Evolutionary conservation across 306 rosid genomes (phyloP).

Genomic region (Vigna angularis): DNA sequence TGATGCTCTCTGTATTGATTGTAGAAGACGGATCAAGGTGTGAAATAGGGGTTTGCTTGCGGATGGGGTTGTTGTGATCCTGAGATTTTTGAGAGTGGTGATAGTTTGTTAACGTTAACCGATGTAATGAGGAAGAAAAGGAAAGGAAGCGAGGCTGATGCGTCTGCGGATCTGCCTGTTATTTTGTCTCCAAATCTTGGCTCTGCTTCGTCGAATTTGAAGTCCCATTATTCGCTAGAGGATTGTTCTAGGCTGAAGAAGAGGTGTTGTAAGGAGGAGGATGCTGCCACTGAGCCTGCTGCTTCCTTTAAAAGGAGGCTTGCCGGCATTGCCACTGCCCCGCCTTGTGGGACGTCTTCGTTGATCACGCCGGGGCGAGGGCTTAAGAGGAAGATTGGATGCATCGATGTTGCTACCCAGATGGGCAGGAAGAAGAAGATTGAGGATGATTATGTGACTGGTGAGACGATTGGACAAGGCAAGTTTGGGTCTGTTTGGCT

Average conservation of each 20-base stretch:
- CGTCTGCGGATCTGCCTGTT: constrained; percentile 49
- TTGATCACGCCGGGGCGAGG: constrained; percentile 81
- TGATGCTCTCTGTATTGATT: constrained; percentile 32
- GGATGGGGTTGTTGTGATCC: constrained; percentile 24
- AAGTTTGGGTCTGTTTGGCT: constrained; percentile 90
- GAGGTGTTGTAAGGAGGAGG: constrained; percentile 74
- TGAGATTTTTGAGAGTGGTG: constrained; percentile 26
- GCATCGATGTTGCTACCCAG: constrained; percentile 94
- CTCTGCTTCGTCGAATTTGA: constrained; percentile 66
- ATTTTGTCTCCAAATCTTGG: constrained; percentile 52
- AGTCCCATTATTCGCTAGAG: constrained; percentile 81
- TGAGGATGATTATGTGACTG: constrained; percentile 78
- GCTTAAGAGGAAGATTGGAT: constrained; percentile 96
- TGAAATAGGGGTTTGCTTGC: not conserved
- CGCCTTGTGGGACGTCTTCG: constrained; percentile 87
- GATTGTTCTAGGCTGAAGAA: constrained; percentile 87
- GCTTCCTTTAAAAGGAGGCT: constrained; percentile 74
- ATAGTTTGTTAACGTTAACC: constrained; percentile 23
- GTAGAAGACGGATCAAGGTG: constrained; percentile 41
- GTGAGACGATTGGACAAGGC: constrained; percentile 87
- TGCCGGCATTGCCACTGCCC: constrained; percentile 96
- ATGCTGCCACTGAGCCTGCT: constrained; percentile 58
- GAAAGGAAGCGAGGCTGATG: constrained; percentile 85
- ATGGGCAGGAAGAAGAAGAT: constrained; percentile 94
- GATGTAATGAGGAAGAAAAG: constrained; percentile 94